A percentile compares a stretch with the other conserved stretches of the same genome.
Conservation (phyloP, 331 rosid genomes). For the Malus hybrid region DNA sequence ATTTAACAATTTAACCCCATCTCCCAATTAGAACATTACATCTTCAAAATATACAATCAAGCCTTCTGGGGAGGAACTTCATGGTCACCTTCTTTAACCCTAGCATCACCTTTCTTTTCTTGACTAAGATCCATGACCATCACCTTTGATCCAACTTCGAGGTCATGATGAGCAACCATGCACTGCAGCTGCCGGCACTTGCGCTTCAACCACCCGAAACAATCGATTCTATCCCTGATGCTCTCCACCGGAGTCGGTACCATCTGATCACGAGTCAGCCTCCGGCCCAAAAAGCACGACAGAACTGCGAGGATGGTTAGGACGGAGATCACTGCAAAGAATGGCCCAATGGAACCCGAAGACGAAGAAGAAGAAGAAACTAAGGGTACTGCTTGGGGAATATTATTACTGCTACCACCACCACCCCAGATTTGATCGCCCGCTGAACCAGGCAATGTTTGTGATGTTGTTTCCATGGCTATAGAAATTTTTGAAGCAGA, state of each 20-base stretch:
- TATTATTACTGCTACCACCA: background rate
- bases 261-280: conserved; percentile 18
- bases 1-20: too few relatives aligned
- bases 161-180: conserved; percentile 15
- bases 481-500: background rate
- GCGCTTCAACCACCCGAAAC: conserved; percentile 38
- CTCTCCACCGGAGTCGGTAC: conserved; percentile 33
- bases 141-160: conserved; percentile 26
- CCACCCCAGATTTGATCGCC: conserved; percentile 1
- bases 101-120: background rate
- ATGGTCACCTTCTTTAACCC: conserved; percentile 6
- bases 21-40: too few relatives aligned
- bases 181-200: conserved; percentile 11
- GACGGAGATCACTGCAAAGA: conserved; percentile 61
- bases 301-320: conserved; percentile 37
- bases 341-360: conserved; percentile 69
- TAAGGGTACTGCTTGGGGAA: conserved; percentile 11
- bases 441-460: conserved; percentile 33
- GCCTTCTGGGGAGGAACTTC: conserved; percentile 19
- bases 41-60: too few relatives aligned
- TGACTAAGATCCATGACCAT: background rate
- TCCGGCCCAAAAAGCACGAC: conserved; percentile 51
- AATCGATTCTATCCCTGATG: conserved; percentile 15
- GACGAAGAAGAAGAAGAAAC: background rate
- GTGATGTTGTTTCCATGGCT: conserved; percentile 35